These are phyloP conservation scores for Curvularia sp. DNA, from an alignment of 2,329 filamentous ascomycete genomes.

Conservation along the genomic window DNA sequence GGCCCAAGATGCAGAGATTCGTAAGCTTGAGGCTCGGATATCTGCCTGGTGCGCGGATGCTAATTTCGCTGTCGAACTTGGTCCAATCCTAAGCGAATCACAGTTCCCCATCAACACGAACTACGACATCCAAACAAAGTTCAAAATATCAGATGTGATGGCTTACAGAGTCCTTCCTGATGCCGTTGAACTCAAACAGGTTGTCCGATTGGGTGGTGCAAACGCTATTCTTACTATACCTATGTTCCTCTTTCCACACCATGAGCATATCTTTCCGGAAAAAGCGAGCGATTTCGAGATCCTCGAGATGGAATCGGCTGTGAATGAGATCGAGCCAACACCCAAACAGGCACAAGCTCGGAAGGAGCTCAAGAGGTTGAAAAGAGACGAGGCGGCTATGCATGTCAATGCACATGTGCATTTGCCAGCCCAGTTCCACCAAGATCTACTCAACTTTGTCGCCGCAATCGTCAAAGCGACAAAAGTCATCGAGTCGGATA, in stretches of 20 bases:
- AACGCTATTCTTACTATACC: conserved; percentile 59
- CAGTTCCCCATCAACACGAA: conserved; percentile 58
- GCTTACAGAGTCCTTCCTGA: conserved; percentile 57
- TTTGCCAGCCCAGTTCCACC: conserved; percentile 59
- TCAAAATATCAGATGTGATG: conserved; percentile 58
- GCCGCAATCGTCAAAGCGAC: conserved; percentile 63
- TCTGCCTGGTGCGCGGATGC: conserved; percentile 60
- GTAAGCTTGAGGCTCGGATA: conserved; percentile 55
- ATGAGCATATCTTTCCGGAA: conserved; percentile 60
- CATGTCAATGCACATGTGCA: conserved; percentile 57
- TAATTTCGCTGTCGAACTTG: conserved; percentile 60
- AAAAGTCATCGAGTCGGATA: conserved; percentile 63
- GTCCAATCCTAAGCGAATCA: conserved; percentile 54
- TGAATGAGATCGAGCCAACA: conserved; percentile 53
- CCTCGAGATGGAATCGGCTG: conserved; percentile 46
- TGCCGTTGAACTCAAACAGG: conserved; percentile 55
- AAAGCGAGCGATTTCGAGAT: conserved; percentile 47
- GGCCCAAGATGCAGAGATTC: conserved; percentile 53
- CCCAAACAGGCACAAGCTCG: conserved; percentile 53
- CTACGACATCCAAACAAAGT: conserved; percentile 57
- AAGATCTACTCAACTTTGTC: conserved; percentile 61
- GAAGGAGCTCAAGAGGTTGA: conserved; percentile 50
- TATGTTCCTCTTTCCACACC: conserved; percentile 60
- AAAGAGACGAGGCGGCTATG: conserved; percentile 59
- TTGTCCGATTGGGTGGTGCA: conserved; percentile 59